These are phyloP conservation scores for Exophiala calicioides DNA, from an alignment of 2,329 filamentous ascomycete genomes.

Conservation along the genomic window DNA sequence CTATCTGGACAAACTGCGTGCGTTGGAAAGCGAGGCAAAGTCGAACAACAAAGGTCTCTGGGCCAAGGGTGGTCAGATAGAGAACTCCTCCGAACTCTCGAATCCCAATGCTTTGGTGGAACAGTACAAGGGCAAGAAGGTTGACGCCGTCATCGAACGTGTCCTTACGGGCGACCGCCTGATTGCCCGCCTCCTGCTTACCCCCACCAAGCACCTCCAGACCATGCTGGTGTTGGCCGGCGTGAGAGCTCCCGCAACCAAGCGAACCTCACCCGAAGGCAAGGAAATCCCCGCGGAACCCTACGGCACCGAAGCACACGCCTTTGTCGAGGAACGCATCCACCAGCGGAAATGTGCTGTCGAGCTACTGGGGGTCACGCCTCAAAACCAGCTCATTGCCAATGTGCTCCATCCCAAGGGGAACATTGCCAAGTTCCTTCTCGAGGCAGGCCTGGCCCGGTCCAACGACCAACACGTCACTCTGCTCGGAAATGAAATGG, in stretches of 20 bases:
- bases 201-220: conserved; percentile 82
- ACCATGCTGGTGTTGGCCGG: conserved; percentile 87
- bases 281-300: conserved; percentile 83
- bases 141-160: conserved; percentile 86
- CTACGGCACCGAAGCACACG: conserved; percentile 82
- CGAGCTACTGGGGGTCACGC: conserved; percentile 80
- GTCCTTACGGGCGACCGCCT: conserved; percentile 89
- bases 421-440: conserved; percentile 87
- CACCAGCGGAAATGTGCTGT: conserved; percentile 84
- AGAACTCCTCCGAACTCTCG: conserved; percentile 77
- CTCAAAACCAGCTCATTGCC: conserved; percentile 88
- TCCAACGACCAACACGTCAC: conserved; percentile 97
- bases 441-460: conserved; percentile 84
- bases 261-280: conserved; percentile 76
- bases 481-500: conserved; percentile 86
- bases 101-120: conserved; percentile 75
- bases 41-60: conserved; percentile 79
- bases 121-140: conserved; percentile 78
- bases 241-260: conserved; percentile 84
- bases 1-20: conserved; percentile 75
- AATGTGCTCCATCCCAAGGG: conserved; percentile 84
- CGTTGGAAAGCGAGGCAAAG: conserved; percentile 75
- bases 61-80: conserved; percentile 65
- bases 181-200: conserved; percentile 76
- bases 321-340: conserved; percentile 82